Conservation (phyloP, 176 grass and related monocot genomes). For the Carex scoparia region DNA sequence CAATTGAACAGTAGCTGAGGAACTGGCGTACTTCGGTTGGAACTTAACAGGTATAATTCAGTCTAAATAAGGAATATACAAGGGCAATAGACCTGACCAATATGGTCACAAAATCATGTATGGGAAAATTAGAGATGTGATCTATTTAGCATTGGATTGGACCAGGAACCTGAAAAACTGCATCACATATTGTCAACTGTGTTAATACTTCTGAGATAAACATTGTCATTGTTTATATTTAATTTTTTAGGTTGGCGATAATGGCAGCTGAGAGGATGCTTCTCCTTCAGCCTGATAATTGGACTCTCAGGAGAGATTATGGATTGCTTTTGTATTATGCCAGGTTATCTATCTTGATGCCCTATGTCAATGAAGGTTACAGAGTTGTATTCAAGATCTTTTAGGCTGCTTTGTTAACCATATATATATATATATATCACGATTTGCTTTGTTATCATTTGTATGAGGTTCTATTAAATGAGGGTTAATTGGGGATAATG, state of each 20-base stretch:
- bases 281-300: slow-evolving; percentile 38
- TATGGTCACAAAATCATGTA: background rate
- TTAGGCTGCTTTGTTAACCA: background rate
- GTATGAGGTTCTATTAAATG: background rate
- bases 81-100: background rate
- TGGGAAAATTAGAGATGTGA: background rate
- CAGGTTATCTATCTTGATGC: slow-evolving; percentile 20
- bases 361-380: background rate
- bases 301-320: slow-evolving; percentile 41
- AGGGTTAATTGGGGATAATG: background rate
- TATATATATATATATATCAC: background rate
- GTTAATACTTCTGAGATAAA: background rate
- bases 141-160: background rate
- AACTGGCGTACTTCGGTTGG: slow-evolving; percentile 14
- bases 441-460: background rate
- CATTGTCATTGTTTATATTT: background rate
- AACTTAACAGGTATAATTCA: slow-evolving; percentile 14
- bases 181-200: background rate
- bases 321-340: slow-evolving; percentile 40
- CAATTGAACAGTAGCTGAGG: slow-evolving; percentile 22
- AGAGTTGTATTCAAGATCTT: background rate
- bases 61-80: slow-evolving; percentile 19
- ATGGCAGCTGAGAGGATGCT: slow-evolving; percentile 45
- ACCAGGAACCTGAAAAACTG: background rate
- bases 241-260: slow-evolving; percentile 34